A percentile compares a stretch with the other conserved stretches of the same genome.
phyloP scores from a whole-genome alignment of 352 stramenopile genomes.

The Phytophthora pistaciae region DNA sequence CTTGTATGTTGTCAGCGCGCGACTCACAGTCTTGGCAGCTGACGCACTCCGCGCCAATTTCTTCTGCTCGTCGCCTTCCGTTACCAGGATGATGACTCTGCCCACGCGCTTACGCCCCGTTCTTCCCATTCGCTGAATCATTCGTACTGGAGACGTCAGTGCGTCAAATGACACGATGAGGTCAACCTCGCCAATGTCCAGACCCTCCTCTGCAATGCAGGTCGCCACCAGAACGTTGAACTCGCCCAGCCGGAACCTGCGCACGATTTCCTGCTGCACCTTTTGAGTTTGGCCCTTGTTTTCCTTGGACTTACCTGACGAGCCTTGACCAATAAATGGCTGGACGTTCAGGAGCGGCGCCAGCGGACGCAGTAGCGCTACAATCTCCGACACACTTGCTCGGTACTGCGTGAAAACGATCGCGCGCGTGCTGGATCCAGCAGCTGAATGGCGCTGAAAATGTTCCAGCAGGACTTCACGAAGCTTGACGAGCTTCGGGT shows the following conservation, averaged over 20 bases:
- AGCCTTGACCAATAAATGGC: slow-evolving; percentile 95
- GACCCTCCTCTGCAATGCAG: slow-evolving; percentile 96
- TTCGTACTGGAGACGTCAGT: slow-evolving; percentile 95
- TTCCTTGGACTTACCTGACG: slow-evolving; percentile 82
- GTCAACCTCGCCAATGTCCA: slow-evolving; percentile 97
- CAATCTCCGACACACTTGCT: slow-evolving; percentile 95
- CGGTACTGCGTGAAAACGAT: slow-evolving; percentile 99
- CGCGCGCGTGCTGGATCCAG: slow-evolving; percentile 88
- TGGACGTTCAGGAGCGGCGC: slow-evolving; percentile 88
- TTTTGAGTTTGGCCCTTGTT: slow-evolving; percentile 95
- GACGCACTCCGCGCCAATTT: slow-evolving; percentile 84
- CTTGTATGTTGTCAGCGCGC: slow-evolving; percentile 90
- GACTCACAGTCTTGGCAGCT: slow-evolving; percentile 82
- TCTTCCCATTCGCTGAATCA: slow-evolving; percentile 96
- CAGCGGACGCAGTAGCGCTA: slow-evolving; percentile 74
- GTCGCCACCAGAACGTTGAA: slow-evolving; percentile 96
- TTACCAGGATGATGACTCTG: slow-evolving; percentile 89
- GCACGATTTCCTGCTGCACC: slow-evolving; percentile 96
- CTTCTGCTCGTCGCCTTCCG: slow-evolving; percentile 91
- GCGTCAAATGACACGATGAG: slow-evolving; percentile 96
- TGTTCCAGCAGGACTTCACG: slow-evolving; percentile 90
- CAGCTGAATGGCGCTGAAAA: slow-evolving; percentile 75
- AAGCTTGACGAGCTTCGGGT: slow-evolving; percentile 93
- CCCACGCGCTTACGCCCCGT: slow-evolving; percentile 97
- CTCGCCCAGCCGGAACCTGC: slow-evolving; percentile 84